Evolutionary conservation across 768 basidiomycete genomes (phyloP), one percentile per base, ranked within the genome.

Genomic region (Rhodotorula taiwanensis): DNA sequence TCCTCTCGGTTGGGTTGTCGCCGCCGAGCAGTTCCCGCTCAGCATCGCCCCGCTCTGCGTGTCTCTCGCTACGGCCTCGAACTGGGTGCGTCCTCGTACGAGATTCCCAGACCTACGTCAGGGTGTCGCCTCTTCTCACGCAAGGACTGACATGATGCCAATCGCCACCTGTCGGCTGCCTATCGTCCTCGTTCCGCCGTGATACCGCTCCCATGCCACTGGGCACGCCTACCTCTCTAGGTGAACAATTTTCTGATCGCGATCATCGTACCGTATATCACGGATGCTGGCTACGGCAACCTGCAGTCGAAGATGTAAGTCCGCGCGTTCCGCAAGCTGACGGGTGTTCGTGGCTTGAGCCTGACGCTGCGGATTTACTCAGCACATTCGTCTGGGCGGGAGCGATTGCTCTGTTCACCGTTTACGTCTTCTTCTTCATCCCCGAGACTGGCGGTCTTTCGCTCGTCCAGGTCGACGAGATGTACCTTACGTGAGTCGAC

Each of bases 1-100:
- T 7, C 48, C 36, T 15, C 47, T 53, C 36, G 60, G 45, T 21
- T 61, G 56, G 62, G 53, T 61, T 30, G 52, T 54, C 47, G 57
- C 63, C 13, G 63, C 63, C 11, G 63, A 64, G 53, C 63, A 64
- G 53, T 69, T 69, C 67, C 67, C 67, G 28, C 55, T 69, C 60
- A 49, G 43, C 25, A 62, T 69, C 33, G 67, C 67, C 5, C 63
- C 67, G 4, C 58, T 58, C 49, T 69, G 67, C 45, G 67, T 69
- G 9, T 53, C 67, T 5, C 52, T 69, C 15, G 67, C 67, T 3
- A 69, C 67, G 23, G 67, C 56, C 1, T 58, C 56, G 21, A 69
- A 69, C 56, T 69, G 67, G 67, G 36, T 39, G 36, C 9, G 36
- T 16, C 36, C 9, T 9, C 36, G 16, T 39, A 9, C 36, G 36